A percentile compares a stretch with the other conserved stretches of the same genome.
Evolutionary conservation across 768 basidiomycete species (phyloP).

Genomic region (Podaxis sp.): DNA sequence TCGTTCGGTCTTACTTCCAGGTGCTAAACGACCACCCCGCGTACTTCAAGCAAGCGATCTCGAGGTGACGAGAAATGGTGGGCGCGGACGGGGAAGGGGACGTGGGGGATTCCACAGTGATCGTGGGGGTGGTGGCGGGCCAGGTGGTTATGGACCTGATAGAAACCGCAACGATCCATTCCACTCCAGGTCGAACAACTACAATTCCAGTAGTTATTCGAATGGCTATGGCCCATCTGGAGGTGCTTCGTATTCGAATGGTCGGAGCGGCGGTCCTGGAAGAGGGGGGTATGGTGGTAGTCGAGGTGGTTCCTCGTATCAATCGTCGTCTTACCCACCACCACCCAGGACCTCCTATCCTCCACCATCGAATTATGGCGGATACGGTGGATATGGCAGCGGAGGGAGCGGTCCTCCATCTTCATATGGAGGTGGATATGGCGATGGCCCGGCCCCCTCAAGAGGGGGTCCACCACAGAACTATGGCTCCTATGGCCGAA

Average conservation of each 20-base stretch:
- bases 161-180: slow-evolving; percentile 45
- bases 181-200: slow-evolving; percentile 41
- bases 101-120: slow-evolving; percentile 32
- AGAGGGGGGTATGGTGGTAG: slow-evolving; percentile 26
- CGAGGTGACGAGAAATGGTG: slow-evolving; percentile 62
- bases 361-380: slow-evolving; percentile 25
- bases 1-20: slow-evolving; percentile 77
- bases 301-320: slow-evolving; percentile 23
- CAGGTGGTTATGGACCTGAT: slow-evolving; percentile 32
- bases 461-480: slow-evolving; percentile 25
- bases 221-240: slow-evolving; percentile 22
- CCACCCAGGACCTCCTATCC: slow-evolving; percentile 9
- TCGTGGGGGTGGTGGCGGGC: slow-evolving; percentile 26
- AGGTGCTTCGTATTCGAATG: slow-evolving; percentile 20
- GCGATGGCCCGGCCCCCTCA: slow-evolving; percentile 20
- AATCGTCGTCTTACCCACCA: slow-evolving; percentile 11
- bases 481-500: slow-evolving; percentile 31
- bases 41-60: slow-evolving; percentile 69
- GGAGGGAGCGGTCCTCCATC: slow-evolving; percentile 9
- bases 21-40: slow-evolving; percentile 56
- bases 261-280: slow-evolving; percentile 16
- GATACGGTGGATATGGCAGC: slow-evolving; percentile 24
- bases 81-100: slow-evolving; percentile 51
- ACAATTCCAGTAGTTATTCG: slow-evolving; percentile 28
- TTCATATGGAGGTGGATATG: slow-evolving; percentile 29